Conservation (phyloP, 768 basidiomycete genomes). For the Rhodotorula diobovata region DNA sequence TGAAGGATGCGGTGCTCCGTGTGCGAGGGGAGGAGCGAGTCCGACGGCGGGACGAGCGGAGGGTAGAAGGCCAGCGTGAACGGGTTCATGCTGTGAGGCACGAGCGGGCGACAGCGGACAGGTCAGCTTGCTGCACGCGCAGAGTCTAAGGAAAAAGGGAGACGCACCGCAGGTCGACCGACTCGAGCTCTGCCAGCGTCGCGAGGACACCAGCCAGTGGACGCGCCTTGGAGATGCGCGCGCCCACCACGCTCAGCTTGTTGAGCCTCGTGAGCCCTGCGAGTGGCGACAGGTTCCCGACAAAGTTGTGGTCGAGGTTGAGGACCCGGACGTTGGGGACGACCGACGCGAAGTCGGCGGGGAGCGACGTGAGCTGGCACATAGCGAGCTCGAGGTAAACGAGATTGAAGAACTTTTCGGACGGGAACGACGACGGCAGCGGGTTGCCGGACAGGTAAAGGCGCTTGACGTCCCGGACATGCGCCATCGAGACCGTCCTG, state of each 20-base stretch:
- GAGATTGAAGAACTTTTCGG: constrained; percentile 78
- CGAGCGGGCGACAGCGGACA: neutral
- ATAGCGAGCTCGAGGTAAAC: constrained; percentile 86
- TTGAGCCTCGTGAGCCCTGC: constrained; percentile 68
- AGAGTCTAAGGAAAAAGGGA: too few relatives aligned
- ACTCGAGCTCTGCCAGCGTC: constrained; percentile 72
- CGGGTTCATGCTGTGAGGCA: constrained; percentile 72
- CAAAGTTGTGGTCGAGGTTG: constrained; percentile 96
- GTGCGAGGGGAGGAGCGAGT: constrained; percentile 13
- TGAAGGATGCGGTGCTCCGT: constrained; percentile 26
- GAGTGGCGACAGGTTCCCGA: constrained; percentile 60
- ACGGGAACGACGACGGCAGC: constrained; percentile 48
- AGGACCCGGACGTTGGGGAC: constrained; percentile 81
- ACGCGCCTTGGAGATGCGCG: constrained; percentile 67
- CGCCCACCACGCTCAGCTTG: constrained; percentile 80
- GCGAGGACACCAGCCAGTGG: constrained; percentile 66
- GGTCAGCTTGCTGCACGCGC: accelerated
- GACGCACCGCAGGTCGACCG: constrained; percentile 77
- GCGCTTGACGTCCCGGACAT: constrained; percentile 85
- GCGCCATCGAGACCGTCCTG: constrained; percentile 47
- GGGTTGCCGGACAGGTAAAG: constrained; percentile 72
- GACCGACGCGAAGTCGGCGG: constrained; percentile 60
- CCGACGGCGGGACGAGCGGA: constrained; percentile 53
- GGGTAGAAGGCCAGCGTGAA: constrained; percentile 94
- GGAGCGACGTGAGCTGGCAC: constrained; percentile 72